These are phyloP conservation scores for Candida stauntonica DNA, from an alignment of 805 yeast species.

Conservation along the genomic window DNA sequence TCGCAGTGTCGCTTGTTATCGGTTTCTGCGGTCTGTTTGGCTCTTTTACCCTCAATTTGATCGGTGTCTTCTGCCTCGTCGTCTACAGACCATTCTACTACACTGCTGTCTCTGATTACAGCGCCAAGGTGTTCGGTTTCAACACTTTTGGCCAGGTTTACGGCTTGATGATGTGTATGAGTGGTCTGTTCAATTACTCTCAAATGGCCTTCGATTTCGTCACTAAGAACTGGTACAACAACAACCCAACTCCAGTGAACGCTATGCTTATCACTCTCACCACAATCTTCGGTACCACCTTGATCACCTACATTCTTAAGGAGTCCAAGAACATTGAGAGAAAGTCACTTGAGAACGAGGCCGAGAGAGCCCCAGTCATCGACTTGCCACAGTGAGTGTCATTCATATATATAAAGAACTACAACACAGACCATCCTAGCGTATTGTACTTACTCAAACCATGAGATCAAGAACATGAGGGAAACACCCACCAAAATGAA, in stretches of 20 bases:
- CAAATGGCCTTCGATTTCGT: constrained; percentile 66
- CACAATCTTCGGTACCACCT: constrained; percentile 31
- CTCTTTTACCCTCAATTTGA: constrained; percentile 43
- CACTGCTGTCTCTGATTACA: constrained; percentile 86
- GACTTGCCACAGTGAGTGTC: constrained; percentile 36
- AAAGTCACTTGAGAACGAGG: constrained; percentile 53
- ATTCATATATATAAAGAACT: neutral
- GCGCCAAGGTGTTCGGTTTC: constrained; percentile 91
- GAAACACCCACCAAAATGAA: constrained; percentile 51
- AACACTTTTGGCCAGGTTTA: constrained; percentile 89
- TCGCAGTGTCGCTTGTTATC: constrained; percentile 51
- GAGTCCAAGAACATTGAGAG: constrained; percentile 44
- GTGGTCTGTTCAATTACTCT: constrained; percentile 74
- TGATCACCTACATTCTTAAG: constrained; percentile 27
- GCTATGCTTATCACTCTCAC: constrained; percentile 49
- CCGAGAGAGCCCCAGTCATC: constrained; percentile 50
- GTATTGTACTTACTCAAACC: constrained; percentile 26
- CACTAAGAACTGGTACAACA: constrained; percentile 63
- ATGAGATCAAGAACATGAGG: constrained; percentile 44
- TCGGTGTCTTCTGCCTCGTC: constrained; percentile 70
- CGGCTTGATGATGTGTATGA: constrained; percentile 76
- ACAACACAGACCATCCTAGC: too few species aligned
- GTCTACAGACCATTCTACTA: constrained; percentile 88
- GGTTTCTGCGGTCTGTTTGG: constrained; percentile 70
- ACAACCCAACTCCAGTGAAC: constrained; percentile 83